A percentile compares a stretch with the other conserved stretches of the same genome.
Conservation (phyloP, 352 stramenopile species). For the Phytophthora ohioensis region DNA sequence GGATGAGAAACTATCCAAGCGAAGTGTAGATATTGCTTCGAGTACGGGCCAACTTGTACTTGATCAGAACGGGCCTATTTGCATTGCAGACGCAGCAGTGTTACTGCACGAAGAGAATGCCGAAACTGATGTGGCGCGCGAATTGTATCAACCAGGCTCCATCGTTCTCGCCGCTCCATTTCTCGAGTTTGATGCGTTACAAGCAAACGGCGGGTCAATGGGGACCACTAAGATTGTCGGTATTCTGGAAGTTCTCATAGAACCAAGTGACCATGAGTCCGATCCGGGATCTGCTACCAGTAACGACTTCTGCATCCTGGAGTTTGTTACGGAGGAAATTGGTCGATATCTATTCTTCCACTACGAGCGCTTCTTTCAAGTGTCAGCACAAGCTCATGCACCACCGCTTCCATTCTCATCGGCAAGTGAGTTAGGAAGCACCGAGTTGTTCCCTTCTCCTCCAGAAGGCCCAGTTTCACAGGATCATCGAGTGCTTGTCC, state of each 20-base stretch:
- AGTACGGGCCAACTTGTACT: conserved; percentile 51
- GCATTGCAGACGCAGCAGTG: conserved; percentile 27
- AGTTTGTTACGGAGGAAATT: conserved; percentile 69
- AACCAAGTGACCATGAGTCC: conserved; percentile 22
- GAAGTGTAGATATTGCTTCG: conserved; percentile 39
- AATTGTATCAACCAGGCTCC: conserved; percentile 52
- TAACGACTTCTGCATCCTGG: conserved; percentile 77
- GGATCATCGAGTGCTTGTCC: conserved; percentile 33
- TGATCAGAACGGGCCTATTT: conserved; percentile 36
- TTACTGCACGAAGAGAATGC: conserved; percentile 24
- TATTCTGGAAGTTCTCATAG: conserved; percentile 71
- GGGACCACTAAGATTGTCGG: conserved; percentile 56
- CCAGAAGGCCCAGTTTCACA: conserved; percentile 39
- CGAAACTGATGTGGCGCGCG: conserved; percentile 37
- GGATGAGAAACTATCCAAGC: conserved; percentile 60
- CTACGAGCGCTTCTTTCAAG: conserved; percentile 72
- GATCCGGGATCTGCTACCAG: conserved; percentile 33
- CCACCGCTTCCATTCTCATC: conserved; percentile 12
- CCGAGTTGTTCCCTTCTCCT: conserved; percentile 42
- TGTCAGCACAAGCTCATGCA: conserved; percentile 14
- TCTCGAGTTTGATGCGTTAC: conserved; percentile 29
- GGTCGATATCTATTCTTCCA: conserved; percentile 81
- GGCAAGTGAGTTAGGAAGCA: conserved; percentile 14
- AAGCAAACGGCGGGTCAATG: conserved; percentile 20
- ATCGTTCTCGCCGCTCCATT: conserved; percentile 62